A percentile compares a stretch with the other conserved stretches of the same genome.
These are phyloP conservation scores for Geoglossum cookeanum DNA, from an alignment of 2,329 filamentous ascomycete genomes.

Conservation along the genomic window DNA sequence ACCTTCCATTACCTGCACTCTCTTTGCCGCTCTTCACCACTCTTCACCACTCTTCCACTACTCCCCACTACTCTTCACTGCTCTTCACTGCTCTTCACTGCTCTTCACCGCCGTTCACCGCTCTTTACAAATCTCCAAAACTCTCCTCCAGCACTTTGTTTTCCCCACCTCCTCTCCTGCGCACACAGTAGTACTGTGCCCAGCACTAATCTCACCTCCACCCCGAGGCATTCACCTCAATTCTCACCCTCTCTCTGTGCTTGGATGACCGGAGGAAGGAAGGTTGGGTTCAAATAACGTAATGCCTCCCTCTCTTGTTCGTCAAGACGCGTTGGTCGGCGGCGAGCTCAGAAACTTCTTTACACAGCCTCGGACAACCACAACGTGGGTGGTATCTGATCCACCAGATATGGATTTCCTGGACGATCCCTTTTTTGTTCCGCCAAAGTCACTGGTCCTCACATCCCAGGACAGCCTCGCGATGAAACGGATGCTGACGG, in stretches of 20 bases:
- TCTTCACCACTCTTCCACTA: neutral
- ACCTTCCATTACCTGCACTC: neutral
- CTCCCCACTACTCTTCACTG: neutral
- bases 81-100: no score
- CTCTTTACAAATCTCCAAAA: no score
- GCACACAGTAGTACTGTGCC: no score
- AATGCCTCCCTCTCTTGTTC: slow-evolving; percentile 1
- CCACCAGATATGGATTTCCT: neutral
- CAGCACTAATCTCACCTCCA: no score
- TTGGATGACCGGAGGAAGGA: neutral
- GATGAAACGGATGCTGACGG: neutral
- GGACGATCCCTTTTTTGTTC: neutral
- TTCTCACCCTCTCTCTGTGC: neutral
- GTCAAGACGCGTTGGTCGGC: slow-evolving; percentile 1
- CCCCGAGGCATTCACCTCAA: no score
- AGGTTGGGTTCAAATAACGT: neutral
- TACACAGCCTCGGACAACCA: neutral
- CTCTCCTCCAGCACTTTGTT: no score
- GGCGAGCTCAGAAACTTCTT: neutral
- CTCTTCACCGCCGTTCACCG: no score
- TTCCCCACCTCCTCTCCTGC: neutral
- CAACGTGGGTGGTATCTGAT: neutral
- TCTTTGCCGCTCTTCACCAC: neutral
- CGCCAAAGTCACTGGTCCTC: neutral
- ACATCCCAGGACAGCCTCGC: neutral